phyloP scores from a whole-genome alignment of 371 early-diverging fungal genomes.

The Mucor saturninus region DNA sequence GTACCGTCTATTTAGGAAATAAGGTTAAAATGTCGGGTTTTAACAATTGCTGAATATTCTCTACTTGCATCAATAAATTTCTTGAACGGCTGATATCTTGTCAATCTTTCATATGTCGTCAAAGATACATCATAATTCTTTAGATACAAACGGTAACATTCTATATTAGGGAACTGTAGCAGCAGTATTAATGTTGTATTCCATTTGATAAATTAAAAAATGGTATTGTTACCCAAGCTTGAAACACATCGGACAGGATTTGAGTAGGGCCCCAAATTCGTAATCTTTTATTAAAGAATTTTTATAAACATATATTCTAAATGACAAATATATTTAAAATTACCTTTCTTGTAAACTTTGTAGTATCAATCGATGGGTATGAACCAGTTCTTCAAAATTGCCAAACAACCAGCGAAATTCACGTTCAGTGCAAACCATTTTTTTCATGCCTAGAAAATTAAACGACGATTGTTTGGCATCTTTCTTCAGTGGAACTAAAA shows the following conservation, averaged over 20 bases:
- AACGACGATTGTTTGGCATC: constrained; percentile 37
- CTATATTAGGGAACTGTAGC: constrained; percentile 42
- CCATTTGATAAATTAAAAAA: neutral
- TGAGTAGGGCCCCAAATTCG: constrained; percentile 43
- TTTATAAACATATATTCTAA: neutral
- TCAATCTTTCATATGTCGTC: constrained; percentile 47
- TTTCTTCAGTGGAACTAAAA: constrained; percentile 37
- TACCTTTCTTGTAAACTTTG: constrained; percentile 43
- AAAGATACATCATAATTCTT: constrained; percentile 46
- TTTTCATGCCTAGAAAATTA: constrained; percentile 43
- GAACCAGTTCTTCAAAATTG: constrained; percentile 44
- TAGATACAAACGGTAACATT: constrained; percentile 40
- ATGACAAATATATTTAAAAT: neutral
- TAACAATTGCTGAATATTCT: constrained; percentile 3
- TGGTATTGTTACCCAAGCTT: constrained; percentile 27
- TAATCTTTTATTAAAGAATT: constrained; percentile 24
- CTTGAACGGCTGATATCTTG: constrained; percentile 49
- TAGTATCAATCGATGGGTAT: constrained; percentile 36
- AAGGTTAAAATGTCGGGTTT: neutral
- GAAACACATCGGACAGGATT: constrained; percentile 36
- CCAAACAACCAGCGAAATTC: constrained; percentile 50
- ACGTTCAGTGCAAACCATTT: constrained; percentile 46
- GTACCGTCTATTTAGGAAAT: constrained; percentile 12
- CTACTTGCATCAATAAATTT: constrained; percentile 52
- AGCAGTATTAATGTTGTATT: neutral